Percentiles rank a stretch among this genome's conserved stretches.
Conservation (phyloP, 129 eudicot genomes). For the Artemisia argyi region DNA sequence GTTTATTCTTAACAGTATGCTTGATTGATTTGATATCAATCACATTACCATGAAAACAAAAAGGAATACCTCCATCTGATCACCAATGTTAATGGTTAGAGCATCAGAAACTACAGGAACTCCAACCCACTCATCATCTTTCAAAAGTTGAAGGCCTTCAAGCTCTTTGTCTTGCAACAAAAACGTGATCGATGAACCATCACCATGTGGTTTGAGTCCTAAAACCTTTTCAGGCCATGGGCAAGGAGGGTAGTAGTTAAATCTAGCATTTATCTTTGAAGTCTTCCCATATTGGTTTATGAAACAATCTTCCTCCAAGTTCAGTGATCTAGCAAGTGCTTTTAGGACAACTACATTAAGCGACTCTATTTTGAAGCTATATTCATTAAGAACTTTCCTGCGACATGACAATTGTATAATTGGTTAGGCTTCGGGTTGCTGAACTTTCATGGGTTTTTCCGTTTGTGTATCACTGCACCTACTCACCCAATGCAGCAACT, state of each 20-base stretch:
- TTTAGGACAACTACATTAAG: slow-evolving; percentile 15
- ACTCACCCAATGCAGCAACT: too few relatives aligned
- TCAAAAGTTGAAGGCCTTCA: slow-evolving; percentile 60
- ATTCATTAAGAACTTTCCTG: slow-evolving; percentile 50
- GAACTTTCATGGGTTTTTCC: too few relatives aligned
- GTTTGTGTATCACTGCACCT: too few relatives aligned
- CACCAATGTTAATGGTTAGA: slow-evolving; percentile 55
- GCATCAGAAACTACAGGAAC: slow-evolving; percentile 48
- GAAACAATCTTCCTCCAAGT: slow-evolving; percentile 46
- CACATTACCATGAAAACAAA: background rate
- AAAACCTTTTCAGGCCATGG: slow-evolving; percentile 48
- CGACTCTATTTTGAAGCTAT: slow-evolving; percentile 20
- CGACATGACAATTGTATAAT: slow-evolving; percentile 4
- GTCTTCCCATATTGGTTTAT: slow-evolving; percentile 44
- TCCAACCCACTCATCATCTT: slow-evolving; percentile 46
- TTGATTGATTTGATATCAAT: too few relatives aligned
- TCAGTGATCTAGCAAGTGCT: slow-evolving; percentile 42
- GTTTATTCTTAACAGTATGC: too few relatives aligned
- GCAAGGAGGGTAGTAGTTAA: slow-evolving; percentile 57
- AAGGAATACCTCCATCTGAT: slow-evolving; percentile 52
- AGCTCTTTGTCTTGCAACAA: slow-evolving; percentile 60
- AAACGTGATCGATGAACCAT: slow-evolving; percentile 46
- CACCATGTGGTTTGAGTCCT: slow-evolving; percentile 60
- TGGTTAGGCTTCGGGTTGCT: too few relatives aligned
- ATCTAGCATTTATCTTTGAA: slow-evolving; percentile 35